Conservation (phyloP, 2,329 filamentous ascomycete genomes). For the Trichoderma oligosporum region DNA sequence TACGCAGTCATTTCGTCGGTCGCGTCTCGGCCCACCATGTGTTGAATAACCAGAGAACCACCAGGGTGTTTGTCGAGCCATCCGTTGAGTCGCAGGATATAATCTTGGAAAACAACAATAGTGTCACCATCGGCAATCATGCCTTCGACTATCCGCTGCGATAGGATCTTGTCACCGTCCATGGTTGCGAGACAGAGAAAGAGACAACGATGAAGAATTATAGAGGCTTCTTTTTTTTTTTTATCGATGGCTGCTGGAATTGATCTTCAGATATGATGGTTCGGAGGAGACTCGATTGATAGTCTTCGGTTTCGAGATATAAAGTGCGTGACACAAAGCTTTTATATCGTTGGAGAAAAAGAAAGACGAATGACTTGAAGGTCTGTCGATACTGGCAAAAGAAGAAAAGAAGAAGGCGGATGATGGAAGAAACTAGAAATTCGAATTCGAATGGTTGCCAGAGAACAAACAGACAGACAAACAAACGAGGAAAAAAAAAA, state of each 20-base stretch:
- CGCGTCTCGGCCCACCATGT: slow-evolving; percentile 91
- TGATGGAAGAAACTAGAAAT: too few species aligned
- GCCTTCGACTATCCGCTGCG: slow-evolving; percentile 48
- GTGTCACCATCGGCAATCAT: slow-evolving; percentile 77
- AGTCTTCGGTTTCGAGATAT: too few species aligned
- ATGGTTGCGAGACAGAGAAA: background rate
- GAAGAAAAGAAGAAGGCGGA: too few species aligned
- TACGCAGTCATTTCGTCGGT: slow-evolving; percentile 93
- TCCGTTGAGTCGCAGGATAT: slow-evolving; percentile 80
- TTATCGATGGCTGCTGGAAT: background rate
- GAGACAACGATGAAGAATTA: background rate
- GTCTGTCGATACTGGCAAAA: too few species aligned
- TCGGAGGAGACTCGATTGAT: too few species aligned
- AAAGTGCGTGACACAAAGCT: too few species aligned
- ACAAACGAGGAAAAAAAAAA: too few species aligned
- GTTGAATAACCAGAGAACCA: slow-evolving; percentile 82
- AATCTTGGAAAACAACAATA: slow-evolving; percentile 75
- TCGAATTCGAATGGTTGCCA: too few species aligned
- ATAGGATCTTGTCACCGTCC: slow-evolving; percentile 13
- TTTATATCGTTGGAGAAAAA: too few species aligned
- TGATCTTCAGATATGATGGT: background rate
- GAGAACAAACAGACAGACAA: too few species aligned
- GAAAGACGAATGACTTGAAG: too few species aligned
- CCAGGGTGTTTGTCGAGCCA: slow-evolving; percentile 91
- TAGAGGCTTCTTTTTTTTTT: background rate